These are phyloP conservation scores for Fusarium euwallaceae DNA, from an alignment of 2,329 filamentous ascomycete species.

Conservation along the genomic window DNA sequence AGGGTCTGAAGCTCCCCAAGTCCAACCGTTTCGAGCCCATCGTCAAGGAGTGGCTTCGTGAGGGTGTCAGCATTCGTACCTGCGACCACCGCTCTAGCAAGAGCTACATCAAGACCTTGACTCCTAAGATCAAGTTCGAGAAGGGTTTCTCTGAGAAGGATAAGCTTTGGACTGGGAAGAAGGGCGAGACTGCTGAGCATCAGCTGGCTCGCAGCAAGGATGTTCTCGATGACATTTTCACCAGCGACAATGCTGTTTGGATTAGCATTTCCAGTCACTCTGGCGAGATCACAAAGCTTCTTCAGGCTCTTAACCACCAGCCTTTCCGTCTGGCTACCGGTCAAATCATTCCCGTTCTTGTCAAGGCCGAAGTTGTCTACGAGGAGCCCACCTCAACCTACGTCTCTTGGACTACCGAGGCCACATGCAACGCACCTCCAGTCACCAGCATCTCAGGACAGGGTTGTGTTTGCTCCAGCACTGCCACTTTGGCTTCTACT, in stretches of 20 bases:
- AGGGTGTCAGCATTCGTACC: conserved; percentile 76
- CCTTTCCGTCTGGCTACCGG: conserved; percentile 74
- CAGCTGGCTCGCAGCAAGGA: conserved; percentile 63
- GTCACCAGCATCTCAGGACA: conserved; percentile 57
- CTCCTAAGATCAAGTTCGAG: conserved; percentile 70
- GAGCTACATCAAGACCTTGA: conserved; percentile 64
- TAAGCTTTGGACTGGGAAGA: conserved; percentile 57
- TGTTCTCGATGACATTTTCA: conserved; percentile 70
- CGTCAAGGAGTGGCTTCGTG: conserved; percentile 75
- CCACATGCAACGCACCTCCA: conserved; percentile 60
- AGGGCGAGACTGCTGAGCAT: conserved; percentile 60
- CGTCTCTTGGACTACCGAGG: conserved; percentile 54
- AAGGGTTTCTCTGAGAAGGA: conserved; percentile 70
- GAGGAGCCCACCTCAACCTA: conserved; percentile 47
- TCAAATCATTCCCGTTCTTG: conserved; percentile 75
- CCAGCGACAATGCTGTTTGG: conserved; percentile 65
- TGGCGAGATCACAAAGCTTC: conserved; percentile 66
- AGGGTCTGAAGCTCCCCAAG: conserved; percentile 63
- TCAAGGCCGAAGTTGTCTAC: conserved; percentile 66
- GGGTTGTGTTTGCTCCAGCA: conserved; percentile 57
- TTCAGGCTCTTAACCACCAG: conserved; percentile 71
- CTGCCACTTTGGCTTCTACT: conserved; percentile 32
- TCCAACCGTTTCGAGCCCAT: conserved; percentile 66
- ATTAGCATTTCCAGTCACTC: conserved; percentile 72
- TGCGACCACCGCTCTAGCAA: conserved; percentile 73